A percentile compares a stretch with the other conserved stretches of the same genome.
These are phyloP conservation scores for Quercus ilex DNA, from an alignment of 306 rosid genomes.

Conservation along the genomic window DNA sequence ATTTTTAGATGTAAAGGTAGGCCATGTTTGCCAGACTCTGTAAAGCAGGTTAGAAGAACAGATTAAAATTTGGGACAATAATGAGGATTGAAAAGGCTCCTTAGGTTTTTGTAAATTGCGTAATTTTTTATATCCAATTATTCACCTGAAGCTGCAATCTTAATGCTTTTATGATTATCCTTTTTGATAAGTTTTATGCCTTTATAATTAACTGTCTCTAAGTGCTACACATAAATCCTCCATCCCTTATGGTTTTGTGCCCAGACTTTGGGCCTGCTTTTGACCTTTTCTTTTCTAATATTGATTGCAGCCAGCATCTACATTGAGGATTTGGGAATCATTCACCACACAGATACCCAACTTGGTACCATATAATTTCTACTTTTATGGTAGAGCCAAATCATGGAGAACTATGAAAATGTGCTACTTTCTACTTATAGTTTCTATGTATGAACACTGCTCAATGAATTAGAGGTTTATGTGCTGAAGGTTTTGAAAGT, in stretches of 20 bases:
- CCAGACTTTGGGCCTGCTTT: neutral
- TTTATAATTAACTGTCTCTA: neutral
- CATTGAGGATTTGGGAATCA: constrained; percentile 25
- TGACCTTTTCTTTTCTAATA: constrained; percentile 2
- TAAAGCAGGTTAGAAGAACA: neutral
- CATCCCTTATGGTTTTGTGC: neutral
- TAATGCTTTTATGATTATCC: neutral
- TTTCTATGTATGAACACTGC: neutral
- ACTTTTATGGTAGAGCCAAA: neutral
- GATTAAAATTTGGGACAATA: neutral
- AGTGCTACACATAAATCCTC: neutral
- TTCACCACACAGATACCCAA: constrained; percentile 37
- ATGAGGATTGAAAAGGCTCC: neutral
- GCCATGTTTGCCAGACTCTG: neutral
- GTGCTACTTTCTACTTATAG: neutral
- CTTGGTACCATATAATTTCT: constrained; percentile 28
- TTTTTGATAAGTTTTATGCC: too few relatives aligned
- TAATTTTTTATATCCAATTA: neutral
- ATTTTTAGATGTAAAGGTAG: neutral
- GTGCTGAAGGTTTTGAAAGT: neutral
- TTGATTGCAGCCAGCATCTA: constrained; percentile 39
- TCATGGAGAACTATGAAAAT: neutral
- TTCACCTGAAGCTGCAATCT: neutral
- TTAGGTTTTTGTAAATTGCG: neutral
- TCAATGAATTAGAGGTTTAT: neutral